Evolutionary conservation across 257 asterid species (phyloP).

Genomic region (Datura wrightii): DNA sequence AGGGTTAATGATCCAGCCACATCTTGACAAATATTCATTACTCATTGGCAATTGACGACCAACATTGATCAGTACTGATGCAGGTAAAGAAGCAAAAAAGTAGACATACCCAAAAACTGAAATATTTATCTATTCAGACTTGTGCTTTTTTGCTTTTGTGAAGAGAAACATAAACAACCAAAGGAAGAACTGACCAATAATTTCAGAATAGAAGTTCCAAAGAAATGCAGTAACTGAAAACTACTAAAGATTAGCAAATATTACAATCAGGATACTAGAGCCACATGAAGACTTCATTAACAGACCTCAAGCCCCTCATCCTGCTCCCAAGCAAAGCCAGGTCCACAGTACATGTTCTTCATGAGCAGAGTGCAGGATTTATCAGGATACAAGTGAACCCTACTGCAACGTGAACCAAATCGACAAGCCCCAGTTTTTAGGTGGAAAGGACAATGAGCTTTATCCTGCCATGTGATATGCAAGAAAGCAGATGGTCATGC

Average conservation of each 20-base stretch:
- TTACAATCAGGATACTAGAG: constrained; percentile 85
- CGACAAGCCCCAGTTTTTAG: constrained; percentile 98
- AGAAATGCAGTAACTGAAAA: constrained; percentile 23
- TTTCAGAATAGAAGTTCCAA: background rate
- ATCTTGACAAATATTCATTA: constrained; percentile 20
- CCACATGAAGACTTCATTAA: constrained; percentile 84
- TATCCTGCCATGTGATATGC: constrained; percentile 71
- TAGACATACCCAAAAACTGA: background rate
- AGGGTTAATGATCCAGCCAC: constrained; percentile 10
- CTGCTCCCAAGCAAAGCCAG: constrained; percentile 99
- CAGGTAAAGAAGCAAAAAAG: background rate
- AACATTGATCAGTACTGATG: background rate
- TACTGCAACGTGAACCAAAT: constrained; percentile 86
- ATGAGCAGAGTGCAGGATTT: constrained; percentile 89
- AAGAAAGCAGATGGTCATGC: constrained; percentile 43
- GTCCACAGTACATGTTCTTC: constrained; percentile 94
- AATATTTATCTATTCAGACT: background rate
- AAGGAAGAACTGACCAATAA: constrained; percentile 10
- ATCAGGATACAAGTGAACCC: constrained; percentile 97
- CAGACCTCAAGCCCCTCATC: constrained; percentile 99
- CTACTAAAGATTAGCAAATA: constrained; percentile 36
- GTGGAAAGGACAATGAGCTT: constrained; percentile 98
- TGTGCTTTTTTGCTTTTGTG: background rate
- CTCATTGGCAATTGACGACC: constrained; percentile 1
- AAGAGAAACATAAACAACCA: constrained; percentile 1